Evolutionary conservation across 208 protist species (phyloP).

Genomic region (Leptomonas pyrrhocoris): DNA sequence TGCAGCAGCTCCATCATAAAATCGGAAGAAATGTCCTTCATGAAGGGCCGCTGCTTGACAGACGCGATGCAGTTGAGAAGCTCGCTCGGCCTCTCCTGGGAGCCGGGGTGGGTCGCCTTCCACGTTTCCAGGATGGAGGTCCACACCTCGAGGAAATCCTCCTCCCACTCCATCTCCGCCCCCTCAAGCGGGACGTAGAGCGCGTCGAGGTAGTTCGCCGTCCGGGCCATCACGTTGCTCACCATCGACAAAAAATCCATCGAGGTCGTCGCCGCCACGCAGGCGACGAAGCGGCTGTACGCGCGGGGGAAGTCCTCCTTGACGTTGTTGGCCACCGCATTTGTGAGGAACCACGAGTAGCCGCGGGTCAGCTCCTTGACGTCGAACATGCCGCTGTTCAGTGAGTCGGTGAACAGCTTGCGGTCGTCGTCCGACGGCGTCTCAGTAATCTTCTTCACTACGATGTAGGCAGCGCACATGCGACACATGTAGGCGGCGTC

Average conservation of each 20-base stretch:
- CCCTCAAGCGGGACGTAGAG: slow-evolving; percentile 49
- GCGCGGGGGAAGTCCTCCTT: slow-evolving; percentile 75
- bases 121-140: slow-evolving; percentile 49
- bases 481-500: slow-evolving; percentile 49
- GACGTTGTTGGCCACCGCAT: slow-evolving; percentile 57
- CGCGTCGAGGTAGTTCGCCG: slow-evolving; percentile 84
- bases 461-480: slow-evolving; percentile 70
- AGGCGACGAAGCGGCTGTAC: slow-evolving; percentile 64
- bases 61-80: slow-evolving; percentile 61
- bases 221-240: slow-evolving; percentile 78
- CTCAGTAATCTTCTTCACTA: slow-evolving; percentile 56
- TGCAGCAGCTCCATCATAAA: slow-evolving; percentile 72
- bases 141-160: slow-evolving; percentile 83
- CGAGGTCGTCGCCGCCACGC: slow-evolving; percentile 40
- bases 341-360: slow-evolving; percentile 80
- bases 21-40: slow-evolving; percentile 74
- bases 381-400: slow-evolving; percentile 65
- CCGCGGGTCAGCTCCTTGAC: slow-evolving; percentile 61
- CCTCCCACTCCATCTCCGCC: slow-evolving; percentile 69
- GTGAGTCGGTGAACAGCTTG: slow-evolving; percentile 41
- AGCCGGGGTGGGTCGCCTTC: slow-evolving; percentile 27
- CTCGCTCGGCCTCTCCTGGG: slow-evolving; percentile 21
- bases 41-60: slow-evolving; percentile 63
- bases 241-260: slow-evolving; percentile 60
- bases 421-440: slow-evolving; percentile 57